Conservation (phyloP, 2,329 filamentous ascomycete genomes). For the Hypoxylon sp. region DNA sequence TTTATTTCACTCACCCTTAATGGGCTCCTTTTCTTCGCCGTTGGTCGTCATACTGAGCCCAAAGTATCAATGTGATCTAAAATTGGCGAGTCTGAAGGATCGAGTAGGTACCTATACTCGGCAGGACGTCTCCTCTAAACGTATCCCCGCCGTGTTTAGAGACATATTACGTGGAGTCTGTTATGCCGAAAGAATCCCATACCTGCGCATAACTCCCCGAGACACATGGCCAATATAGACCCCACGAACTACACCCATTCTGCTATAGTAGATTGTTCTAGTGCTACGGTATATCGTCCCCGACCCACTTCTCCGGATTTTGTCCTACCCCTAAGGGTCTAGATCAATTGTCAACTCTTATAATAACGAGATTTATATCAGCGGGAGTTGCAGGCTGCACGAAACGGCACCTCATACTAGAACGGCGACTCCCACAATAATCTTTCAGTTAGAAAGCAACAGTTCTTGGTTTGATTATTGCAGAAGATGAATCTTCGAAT, state of each 20-base stretch:
- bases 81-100: neutral
- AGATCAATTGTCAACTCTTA: neutral
- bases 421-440: neutral
- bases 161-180: neutral
- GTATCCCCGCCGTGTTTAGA: conserved; percentile 25
- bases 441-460: neutral
- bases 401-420: neutral
- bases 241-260: conserved; percentile 23
- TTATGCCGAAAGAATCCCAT: conserved; percentile 25
- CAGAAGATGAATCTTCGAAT: neutral
- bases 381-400: neutral
- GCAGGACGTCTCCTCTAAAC: conserved; percentile 10
- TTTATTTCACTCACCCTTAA: conserved; percentile 36
- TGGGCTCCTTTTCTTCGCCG: conserved; percentile 29
- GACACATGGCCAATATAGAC: conserved; percentile 15
- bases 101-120: neutral
- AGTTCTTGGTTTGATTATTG: neutral
- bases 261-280: conserved; percentile 16
- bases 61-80: neutral
- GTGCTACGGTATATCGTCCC: conserved; percentile 20
- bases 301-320: conserved; percentile 27
- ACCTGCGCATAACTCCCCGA: conserved; percentile 25
- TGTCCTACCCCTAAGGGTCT: neutral
- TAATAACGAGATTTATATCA: neutral
- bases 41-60: conserved; percentile 29